These are phyloP conservation scores for Auriscalpium microsporum DNA, from an alignment of 768 basidiomycete species.

Conservation along the genomic window DNA sequence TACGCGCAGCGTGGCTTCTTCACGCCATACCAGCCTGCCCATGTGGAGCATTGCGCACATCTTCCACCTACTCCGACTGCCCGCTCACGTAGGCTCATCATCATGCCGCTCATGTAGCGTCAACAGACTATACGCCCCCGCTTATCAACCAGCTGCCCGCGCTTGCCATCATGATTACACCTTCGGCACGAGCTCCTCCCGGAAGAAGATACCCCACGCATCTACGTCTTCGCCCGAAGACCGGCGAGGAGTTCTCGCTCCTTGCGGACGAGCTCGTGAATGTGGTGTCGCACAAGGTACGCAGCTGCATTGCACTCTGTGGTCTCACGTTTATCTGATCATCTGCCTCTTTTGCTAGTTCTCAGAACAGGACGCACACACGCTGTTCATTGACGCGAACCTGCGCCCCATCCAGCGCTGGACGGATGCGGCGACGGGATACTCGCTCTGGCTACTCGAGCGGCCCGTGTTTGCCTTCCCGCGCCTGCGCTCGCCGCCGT, in stretches of 20 bases:
- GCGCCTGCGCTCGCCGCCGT: slow-evolving; percentile 35
- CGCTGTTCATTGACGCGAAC: slow-evolving; percentile 64
- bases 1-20: too few relatives aligned
- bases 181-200: too few relatives aligned
- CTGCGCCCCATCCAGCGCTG: slow-evolving; percentile 84
- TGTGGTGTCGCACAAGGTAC: slow-evolving; percentile 80
- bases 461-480: slow-evolving; percentile 77
- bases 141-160: slow-evolving; percentile 44
- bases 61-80: not conserved
- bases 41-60: too few relatives aligned
- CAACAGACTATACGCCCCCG: slow-evolving; percentile 28
- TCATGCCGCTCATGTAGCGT: too few relatives aligned
- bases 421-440: slow-evolving; percentile 62
- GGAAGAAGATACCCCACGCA: too few relatives aligned
- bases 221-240: too few relatives aligned
- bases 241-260: slow-evolving; percentile 41
- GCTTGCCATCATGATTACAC: slow-evolving; percentile 46
- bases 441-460: slow-evolving; percentile 88
- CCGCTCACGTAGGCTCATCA: not conserved
- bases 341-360: slow-evolving; percentile 42
- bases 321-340: not conserved
- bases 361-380: slow-evolving; percentile 59
- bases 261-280: slow-evolving; percentile 67
- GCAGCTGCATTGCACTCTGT: slow-evolving; percentile 2
- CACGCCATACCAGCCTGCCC: too few relatives aligned